Base-by-base conservation (phyloP, 2,329 filamentous ascomycete species). In the Clonostachys rhizophaga region DNA sequence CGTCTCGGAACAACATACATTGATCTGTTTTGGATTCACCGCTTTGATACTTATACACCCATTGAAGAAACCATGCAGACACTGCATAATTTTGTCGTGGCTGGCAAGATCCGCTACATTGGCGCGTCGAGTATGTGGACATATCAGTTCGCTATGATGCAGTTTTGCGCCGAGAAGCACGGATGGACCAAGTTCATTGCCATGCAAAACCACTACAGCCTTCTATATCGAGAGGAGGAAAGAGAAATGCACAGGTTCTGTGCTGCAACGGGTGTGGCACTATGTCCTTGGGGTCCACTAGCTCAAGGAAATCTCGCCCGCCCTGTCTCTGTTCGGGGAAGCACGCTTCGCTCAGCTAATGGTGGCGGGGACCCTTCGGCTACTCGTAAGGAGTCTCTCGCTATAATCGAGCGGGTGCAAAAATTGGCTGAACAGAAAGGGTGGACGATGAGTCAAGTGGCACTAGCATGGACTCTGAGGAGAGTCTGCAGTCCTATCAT, bases 361-460 rank as follows among this genome's bases (percentile, higher is more conserved):
- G 20, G n/a, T 50, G 44, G 39, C 6, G 24, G 14, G 39, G 47
- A 13, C 43, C 45, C 33, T 16, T 39, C 14, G 34, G 10, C 14
- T 30, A 43, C 14, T 12, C 13, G 10, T 14, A 24, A 43, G 24
- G 17, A n/a, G 14, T 24, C 24, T 24, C 24, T 24, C 24, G 36
- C 41, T 14, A 58, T 67, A 47, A 50, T 67, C 43, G 45, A 55
- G 45, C 47, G 63, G 34, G 54, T 67, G 2, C 70, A 81, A 59
- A 75, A 84, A 58, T 52, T 84, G 30, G 79, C 81, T 0, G 66
- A 72, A 54, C 78, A 78, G 65, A 70, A 72, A 49, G 71, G 67
- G 1, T 76, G 76, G 64, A 77, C 72, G 49, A 86, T 87, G 75
- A 75, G 76, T 45, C 78, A 84, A 50, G 77, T 88, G 17, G 75